A percentile compares a stretch with the other conserved stretches of the same genome.
These are phyloP conservation scores for Sporothrix globosa DNA, from an alignment of 2,329 filamentous ascomycete genomes.

Conservation along the genomic window DNA sequence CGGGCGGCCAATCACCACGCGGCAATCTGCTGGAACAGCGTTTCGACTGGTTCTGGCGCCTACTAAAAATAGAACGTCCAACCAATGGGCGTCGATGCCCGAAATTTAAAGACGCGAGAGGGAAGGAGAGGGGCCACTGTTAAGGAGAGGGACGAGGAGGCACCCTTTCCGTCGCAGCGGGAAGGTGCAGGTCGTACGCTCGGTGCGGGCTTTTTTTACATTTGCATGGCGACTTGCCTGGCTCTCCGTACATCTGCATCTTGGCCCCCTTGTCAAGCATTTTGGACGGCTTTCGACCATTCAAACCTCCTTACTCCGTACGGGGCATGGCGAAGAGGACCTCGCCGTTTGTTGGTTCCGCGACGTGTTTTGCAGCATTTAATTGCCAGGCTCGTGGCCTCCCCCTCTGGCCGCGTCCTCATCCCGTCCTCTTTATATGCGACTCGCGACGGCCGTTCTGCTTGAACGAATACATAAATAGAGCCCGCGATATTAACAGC, in stretches of 20 bases:
- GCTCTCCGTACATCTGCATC: constrained; percentile 15
- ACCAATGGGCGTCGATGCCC: constrained; percentile 32
- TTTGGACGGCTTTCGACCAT: not conserved
- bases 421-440: constrained; percentile 16
- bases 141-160: constrained; percentile 17
- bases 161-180: constrained; percentile 16
- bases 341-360: constrained; percentile 19
- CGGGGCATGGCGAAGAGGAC: not conserved
- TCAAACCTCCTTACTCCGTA: not conserved
- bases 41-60: constrained; percentile 37
- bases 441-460: constrained; percentile 13
- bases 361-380: constrained; percentile 1
- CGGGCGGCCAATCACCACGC: constrained; percentile 31
- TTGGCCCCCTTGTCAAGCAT: constrained; percentile 5
- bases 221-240: not conserved
- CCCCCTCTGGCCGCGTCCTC: not conserved
- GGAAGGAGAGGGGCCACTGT: constrained; percentile 9
- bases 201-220: constrained; percentile 14
- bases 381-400: not conserved
- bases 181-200: constrained; percentile 3
- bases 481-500: not conserved
- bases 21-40: constrained; percentile 31
- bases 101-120: constrained; percentile 21
- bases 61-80: constrained; percentile 37
- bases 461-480: constrained; percentile 7